These are phyloP conservation scores for Taphrina wiesneri DNA, from an alignment of 1,139 yeast genomes.

Conservation along the genomic window DNA sequence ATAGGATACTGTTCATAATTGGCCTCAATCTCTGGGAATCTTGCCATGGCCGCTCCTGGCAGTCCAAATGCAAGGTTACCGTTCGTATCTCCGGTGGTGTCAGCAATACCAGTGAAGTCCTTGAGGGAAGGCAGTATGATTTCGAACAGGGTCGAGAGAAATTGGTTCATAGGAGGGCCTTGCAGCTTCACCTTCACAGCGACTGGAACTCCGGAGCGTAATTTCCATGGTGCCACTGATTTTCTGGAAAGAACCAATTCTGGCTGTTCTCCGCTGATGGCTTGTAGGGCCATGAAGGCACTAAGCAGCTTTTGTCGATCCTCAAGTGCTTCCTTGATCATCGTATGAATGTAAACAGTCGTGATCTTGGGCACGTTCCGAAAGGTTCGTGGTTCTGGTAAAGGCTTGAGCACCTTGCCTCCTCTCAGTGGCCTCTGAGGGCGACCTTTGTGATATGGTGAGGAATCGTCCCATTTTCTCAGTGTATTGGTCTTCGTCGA, in stretches of 20 bases:
- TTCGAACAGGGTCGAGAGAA: constrained; percentile 81
- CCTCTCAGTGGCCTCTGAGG: constrained; percentile 52
- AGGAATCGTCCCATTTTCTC: constrained; percentile 82
- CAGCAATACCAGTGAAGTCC: constrained; percentile 77
- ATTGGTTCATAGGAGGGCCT: constrained; percentile 85
- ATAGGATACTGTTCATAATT: constrained; percentile 89
- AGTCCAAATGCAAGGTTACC: constrained; percentile 90
- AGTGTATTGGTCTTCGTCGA: constrained; percentile 64
- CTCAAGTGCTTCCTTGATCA: constrained; percentile 70
- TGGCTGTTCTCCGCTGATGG: constrained; percentile 88
- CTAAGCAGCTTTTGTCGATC: constrained; percentile 74
- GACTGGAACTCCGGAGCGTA: constrained; percentile 84
- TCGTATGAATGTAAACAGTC: constrained; percentile 70
- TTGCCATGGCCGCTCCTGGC: constrained; percentile 70
- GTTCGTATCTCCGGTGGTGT: constrained; percentile 73
- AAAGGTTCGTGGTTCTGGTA: constrained; percentile 64
- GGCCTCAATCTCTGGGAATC: constrained; percentile 90
- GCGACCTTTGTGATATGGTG: constrained; percentile 89
- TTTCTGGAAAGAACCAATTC: constrained; percentile 69
- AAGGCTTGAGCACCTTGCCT: constrained; percentile 64
- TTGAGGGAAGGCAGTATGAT: constrained; percentile 90
- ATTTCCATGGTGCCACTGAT: constrained; percentile 82
- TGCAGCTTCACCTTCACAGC: constrained; percentile 81
- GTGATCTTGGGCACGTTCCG: constrained; percentile 70
- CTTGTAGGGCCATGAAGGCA: constrained; percentile 80